Percentiles rank a stretch among this genome's conserved stretches.
Conservation (phyloP, 257 asterid species). For the Verbena officinalis region DNA sequence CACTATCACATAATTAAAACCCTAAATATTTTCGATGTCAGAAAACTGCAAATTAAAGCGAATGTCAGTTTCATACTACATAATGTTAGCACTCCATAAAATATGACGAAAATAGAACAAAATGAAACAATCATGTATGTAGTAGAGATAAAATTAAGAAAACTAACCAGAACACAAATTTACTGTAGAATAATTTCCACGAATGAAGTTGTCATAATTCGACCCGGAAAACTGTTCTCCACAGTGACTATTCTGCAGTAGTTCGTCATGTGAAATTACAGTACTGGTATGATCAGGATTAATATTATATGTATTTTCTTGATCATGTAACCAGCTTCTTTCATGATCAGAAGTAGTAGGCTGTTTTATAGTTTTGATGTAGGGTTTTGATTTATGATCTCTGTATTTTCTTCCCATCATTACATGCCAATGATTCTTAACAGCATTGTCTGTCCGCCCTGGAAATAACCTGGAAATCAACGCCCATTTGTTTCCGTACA, state of each 20-base stretch:
- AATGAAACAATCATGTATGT: too few relatives aligned
- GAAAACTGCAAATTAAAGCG: too few relatives aligned
- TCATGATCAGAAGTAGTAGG: background rate
- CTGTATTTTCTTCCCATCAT: slow-evolving; percentile 47
- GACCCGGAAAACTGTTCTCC: too few relatives aligned
- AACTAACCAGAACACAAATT: slow-evolving; percentile 13
- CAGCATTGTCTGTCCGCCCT: slow-evolving; percentile 59
- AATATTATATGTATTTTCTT: background rate
- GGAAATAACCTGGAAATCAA: slow-evolving; percentile 50
- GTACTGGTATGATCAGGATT: too few relatives aligned
- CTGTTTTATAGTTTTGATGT: slow-evolving; percentile 26
- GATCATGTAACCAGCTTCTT: slow-evolving; percentile 9
- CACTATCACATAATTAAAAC: too few relatives aligned
- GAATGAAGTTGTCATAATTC: slow-evolving; percentile 13
- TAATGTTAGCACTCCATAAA: too few relatives aligned
- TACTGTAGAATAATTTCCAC: slow-evolving; percentile 8
- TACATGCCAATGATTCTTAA: slow-evolving; percentile 64
- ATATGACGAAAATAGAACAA: too few relatives aligned
- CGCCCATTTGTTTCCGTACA: slow-evolving; percentile 56
- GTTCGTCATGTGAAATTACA: too few relatives aligned
- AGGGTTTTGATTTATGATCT: slow-evolving; percentile 36
- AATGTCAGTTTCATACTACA: too few relatives aligned
- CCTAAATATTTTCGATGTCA: too few relatives aligned
- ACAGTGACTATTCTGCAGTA: too few relatives aligned
- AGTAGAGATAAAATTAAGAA: background rate